Percentiles rank a stretch among this genome's conserved stretches.
Evolutionary conservation across 371 early-diverging fungal genomes (phyloP).

Genomic region (Coemansia sp.): DNA sequence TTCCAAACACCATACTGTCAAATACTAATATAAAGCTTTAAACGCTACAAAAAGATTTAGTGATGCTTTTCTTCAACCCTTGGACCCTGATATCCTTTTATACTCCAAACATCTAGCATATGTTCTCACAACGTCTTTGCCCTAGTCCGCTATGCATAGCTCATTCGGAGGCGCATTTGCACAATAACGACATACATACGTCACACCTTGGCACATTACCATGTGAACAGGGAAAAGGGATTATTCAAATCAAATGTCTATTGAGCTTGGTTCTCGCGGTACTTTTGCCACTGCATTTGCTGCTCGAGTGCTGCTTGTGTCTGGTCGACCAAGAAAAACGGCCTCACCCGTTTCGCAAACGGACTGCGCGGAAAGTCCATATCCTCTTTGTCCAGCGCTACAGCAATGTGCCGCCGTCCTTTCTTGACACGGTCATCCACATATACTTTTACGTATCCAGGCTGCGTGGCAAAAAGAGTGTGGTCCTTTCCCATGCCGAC

Average conservation of each 20-base stretch:
- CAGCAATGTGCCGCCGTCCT: constrained; percentile 75
- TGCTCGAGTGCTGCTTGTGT: constrained; percentile 35
- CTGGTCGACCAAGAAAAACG: constrained; percentile 71
- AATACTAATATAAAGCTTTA: neutral
- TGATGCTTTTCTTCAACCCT: neutral
- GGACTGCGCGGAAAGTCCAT: constrained; percentile 63
- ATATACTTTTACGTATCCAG: constrained; percentile 87
- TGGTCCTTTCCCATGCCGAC: constrained; percentile 91
- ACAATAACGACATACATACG: neutral
- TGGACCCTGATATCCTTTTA: neutral
- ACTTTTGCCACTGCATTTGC: constrained; percentile 32
- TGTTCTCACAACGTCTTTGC: neutral
- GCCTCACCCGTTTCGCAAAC: constrained; percentile 68
- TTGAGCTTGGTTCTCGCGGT: constrained; percentile 10
- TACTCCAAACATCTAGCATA: neutral
- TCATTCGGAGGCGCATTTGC: neutral
- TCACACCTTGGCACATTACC: neutral
- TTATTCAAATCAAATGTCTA: neutral
- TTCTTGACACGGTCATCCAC: constrained; percentile 65
- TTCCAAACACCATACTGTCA: neutral
- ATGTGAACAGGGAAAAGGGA: neutral
- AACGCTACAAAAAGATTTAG: neutral
- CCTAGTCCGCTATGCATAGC: neutral
- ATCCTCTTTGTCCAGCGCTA: constrained; percentile 66
- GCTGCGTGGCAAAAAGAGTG: constrained; percentile 79